A percentile compares a stretch with the other conserved stretches of the same genome.
These are phyloP conservation scores for Talaromyces ruber DNA, from an alignment of 495 filamentous ascomycete species.

Conservation along the genomic window DNA sequence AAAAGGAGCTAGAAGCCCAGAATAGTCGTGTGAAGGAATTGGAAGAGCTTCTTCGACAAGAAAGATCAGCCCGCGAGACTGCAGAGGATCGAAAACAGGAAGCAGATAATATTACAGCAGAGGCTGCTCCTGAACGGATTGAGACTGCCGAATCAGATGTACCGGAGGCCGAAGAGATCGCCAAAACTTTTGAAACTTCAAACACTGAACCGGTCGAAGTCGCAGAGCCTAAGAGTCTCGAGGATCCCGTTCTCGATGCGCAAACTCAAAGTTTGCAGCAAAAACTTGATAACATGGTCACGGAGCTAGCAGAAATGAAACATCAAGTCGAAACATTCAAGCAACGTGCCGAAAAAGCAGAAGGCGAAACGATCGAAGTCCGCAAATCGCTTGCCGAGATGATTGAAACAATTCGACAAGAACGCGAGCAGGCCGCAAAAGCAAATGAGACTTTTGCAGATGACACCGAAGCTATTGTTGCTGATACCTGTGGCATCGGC, in stretches of 20 bases:
- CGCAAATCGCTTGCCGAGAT: conserved; percentile 77
- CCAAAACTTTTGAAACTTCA: conserved; percentile 8
- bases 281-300: conserved; percentile 68
- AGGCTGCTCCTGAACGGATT: conserved; percentile 25
- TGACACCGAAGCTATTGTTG: background rate
- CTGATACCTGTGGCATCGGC: conserved; percentile 10
- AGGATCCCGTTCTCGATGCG: conserved; percentile 17
- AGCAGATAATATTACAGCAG: conserved; percentile 13
- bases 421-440: conserved; percentile 37
- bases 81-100: conserved; percentile 60
- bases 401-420: conserved; percentile 70
- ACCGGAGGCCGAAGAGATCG: background rate
- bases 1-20: conserved; percentile 73
- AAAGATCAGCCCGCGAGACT: conserved; percentile 69
- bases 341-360: conserved; percentile 68
- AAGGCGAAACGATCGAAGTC: conserved; percentile 57
- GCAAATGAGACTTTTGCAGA: background rate
- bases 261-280: conserved; percentile 49
- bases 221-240: conserved; percentile 24
- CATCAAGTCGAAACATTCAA: conserved; percentile 71
- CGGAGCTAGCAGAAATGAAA: conserved; percentile 77
- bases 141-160: conserved; percentile 13
- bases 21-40: conserved; percentile 69
- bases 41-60: conserved; percentile 68
- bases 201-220: conserved; percentile 8